Evolutionary conservation across 2,329 filamentous ascomycete species (phyloP), one percentile per base, ranked within the genome.

Genomic region (Penicillium polonicum): DNA sequence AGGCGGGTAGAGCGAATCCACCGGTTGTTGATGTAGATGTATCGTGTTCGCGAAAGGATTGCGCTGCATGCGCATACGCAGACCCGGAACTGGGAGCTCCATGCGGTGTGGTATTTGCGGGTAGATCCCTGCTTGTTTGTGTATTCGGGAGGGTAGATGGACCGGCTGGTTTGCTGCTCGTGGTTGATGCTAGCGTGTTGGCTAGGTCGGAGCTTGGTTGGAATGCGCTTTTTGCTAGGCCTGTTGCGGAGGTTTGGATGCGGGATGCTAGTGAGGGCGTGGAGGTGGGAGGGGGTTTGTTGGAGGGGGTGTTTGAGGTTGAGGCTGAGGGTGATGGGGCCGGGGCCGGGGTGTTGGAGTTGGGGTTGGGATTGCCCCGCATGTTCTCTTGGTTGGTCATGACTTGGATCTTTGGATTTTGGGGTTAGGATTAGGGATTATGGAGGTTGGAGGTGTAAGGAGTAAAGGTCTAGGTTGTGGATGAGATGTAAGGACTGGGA

Each of bases 181-280:
- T 61, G 65, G 58, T 59, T 60, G 42, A 52, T 46, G 39, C 64
- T 55, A 63, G 59, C n/a, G 64, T 62, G 9, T 62, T 52, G 25
- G 64, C 55, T 12, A 63, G 51, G 50, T 67, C 62, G 7, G 61
- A 46, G 19, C 54, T 27, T 48, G 60, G 57, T 31, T 62, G 57
- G 42, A 77, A 66, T 19, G 68, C 60, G 58, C 64, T 69, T 15
- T 67, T 68, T 25, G 72, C 61, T 31, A 77, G 65, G 5, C 64
- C 64, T n/a, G 62, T 65, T 51, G 75, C 75, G 19, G 75, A 78
- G 57, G 68, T 65, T 58, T 71, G 68, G 55, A 71, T 63, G 50
- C 65, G 65, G 46, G 39, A 51, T 50, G 69, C 54, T 12, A 75
- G 55, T 8, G 70, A 71, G n/a, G 60, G 13, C 29, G 33, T 3